phyloP scores from a whole-genome alignment of 306 rosid genomes.

The Vigna hirtella region DNA sequence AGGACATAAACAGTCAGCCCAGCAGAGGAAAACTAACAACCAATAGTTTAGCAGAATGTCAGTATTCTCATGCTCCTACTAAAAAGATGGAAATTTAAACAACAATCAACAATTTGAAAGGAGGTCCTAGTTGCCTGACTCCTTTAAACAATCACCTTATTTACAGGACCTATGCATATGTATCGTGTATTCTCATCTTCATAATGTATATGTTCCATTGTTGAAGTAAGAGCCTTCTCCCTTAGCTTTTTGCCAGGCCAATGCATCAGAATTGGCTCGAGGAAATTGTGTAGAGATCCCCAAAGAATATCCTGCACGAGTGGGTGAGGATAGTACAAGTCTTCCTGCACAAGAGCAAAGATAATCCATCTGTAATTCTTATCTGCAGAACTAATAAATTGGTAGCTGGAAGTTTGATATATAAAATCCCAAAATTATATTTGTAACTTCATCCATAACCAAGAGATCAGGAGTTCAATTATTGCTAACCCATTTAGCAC shows the following conservation, averaged over 20 bases:
- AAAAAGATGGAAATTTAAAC: slow-evolving; percentile 35
- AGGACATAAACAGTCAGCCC: slow-evolving; percentile 26
- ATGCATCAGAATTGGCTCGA: slow-evolving; percentile 78
- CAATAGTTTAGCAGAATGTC: slow-evolving; percentile 6
- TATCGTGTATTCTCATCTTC: slow-evolving; percentile 97
- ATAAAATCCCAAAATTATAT: slow-evolving; percentile 25
- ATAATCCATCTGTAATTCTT: slow-evolving; percentile 29
- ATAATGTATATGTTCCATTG: slow-evolving; percentile 84
- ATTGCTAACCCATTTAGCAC: neutral
- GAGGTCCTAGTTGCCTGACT: slow-evolving; percentile 13
- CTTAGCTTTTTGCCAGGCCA: slow-evolving; percentile 93
- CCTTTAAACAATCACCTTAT: slow-evolving; percentile 68
- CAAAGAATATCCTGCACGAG: slow-evolving; percentile 86
- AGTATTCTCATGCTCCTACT: slow-evolving; percentile 29
- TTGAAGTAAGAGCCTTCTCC: slow-evolving; percentile 68
- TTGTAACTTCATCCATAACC: slow-evolving; percentile 14
- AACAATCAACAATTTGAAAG: slow-evolving; percentile 25
- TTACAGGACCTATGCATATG: slow-evolving; percentile 94
- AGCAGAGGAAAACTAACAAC: slow-evolving; percentile 21
- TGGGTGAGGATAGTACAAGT: slow-evolving; percentile 92
- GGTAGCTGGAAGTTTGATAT: slow-evolving; percentile 30
- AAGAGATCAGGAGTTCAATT: slow-evolving; percentile 25
- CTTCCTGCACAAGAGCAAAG: slow-evolving; percentile 70
- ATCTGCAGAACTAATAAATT: slow-evolving; percentile 40
- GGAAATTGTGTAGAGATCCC: slow-evolving; percentile 71